Evolutionary conservation across 495 filamentous ascomycete genomes (phyloP).

Genomic region (Lepidopterella palustris): DNA sequence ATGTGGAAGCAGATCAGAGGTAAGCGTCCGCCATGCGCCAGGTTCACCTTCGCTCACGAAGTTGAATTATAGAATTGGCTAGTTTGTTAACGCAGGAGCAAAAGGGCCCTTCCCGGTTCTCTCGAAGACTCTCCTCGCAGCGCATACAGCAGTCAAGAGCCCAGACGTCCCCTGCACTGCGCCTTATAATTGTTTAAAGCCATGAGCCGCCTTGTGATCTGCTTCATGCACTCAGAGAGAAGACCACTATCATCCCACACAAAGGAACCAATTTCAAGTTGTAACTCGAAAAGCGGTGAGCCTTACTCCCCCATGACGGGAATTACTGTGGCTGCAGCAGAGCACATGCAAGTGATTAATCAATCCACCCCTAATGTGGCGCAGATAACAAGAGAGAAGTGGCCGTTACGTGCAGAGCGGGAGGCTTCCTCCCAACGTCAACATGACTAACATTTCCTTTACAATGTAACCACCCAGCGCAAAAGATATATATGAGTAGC

Average conservation of each 20-base stretch:
- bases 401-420: no score
- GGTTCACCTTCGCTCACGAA: not conserved
- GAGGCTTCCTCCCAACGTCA: no score
- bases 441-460: no score
- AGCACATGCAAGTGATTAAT: not conserved
- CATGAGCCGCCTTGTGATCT: not conserved
- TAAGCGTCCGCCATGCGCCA: not conserved
- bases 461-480: no score
- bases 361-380: no score
- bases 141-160: not conserved
- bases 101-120: not conserved
- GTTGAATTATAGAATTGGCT: not conserved
- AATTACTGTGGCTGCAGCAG: not conserved
- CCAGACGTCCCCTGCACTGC: not conserved
- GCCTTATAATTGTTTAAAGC: not conserved
- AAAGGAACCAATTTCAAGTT: not conserved
- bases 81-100: not conserved
- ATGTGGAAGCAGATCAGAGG: not conserved
- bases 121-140: not conserved
- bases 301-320: not conserved
- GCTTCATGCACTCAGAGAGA: not conserved
- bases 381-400: no score
- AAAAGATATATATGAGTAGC: no score
- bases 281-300: not conserved
- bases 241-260: not conserved